These are phyloP conservation scores for Aristolochia californica DNA, from an alignment of 164 flowering plant species.

Conservation along the genomic window DNA sequence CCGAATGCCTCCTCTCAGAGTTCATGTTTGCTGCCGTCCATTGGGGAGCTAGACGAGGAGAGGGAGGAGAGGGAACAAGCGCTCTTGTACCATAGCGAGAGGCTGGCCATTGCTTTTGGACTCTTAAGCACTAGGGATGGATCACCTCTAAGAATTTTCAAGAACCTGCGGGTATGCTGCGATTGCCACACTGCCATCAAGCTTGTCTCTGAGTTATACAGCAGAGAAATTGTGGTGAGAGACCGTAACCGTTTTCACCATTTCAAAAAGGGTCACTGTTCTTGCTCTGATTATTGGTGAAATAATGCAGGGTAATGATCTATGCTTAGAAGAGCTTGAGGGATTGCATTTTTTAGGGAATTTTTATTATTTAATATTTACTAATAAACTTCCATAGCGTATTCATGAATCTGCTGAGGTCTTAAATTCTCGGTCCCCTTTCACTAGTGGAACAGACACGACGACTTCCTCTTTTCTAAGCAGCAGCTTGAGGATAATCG, in stretches of 20 bases:
- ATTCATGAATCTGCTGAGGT: no score
- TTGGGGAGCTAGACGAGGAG: no score
- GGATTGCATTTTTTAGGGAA: no score
- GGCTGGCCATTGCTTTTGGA: background rate
- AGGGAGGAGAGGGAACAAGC: background rate
- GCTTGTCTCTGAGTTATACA: background rate
- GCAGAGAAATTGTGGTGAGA: background rate
- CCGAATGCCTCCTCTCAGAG: conserved; percentile 17
- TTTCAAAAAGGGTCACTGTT: background rate
- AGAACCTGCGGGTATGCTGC: background rate
- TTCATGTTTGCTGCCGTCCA: no score
- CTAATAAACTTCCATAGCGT: no score
- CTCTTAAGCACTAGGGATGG: background rate
- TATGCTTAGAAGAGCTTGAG: no score
- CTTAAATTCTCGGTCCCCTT: no score
- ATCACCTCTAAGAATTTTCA: background rate
- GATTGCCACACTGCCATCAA: background rate
- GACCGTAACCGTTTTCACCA: conserved; percentile 3
- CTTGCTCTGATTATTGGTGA: conserved; percentile 4
- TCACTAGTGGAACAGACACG: no score
- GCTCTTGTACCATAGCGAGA: background rate
- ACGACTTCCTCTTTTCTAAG: no score
- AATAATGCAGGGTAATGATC: no score
- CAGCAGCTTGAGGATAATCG: no score
- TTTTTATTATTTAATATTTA: no score